Base-by-base conservation (phyloP, 2,329 filamentous ascomycete species). In the Colletotrichum simmondsii region DNA sequence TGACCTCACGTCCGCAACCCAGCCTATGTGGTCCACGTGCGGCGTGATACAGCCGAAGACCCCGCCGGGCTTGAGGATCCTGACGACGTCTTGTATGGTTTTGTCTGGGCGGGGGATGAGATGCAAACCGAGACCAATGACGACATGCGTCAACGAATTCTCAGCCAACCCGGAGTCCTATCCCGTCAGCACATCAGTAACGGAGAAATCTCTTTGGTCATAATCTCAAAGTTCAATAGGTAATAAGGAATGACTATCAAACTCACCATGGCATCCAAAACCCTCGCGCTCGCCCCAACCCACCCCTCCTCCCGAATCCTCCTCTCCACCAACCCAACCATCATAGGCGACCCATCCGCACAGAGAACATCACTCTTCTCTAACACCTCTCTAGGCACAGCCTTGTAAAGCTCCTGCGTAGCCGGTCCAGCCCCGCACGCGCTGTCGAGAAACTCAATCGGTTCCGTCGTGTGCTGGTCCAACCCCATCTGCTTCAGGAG, bases 391-490 rank as follows among this genome's bases (percentile, higher is more conserved):
- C 37, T 6, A 0, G 37, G 2, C 37, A 42, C 37, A 19, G 3
- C 37, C 12, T 42, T 42, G 68, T 88, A 84, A 16, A 90, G 75
- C 30, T 85, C 78, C 10, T 85, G 83, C 1, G 85, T 85, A 14
- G 89, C 80, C 19, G 88, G 81, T 0, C 88, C 89, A 4, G 83
- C 82, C 0, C 89, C 89, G 68, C 88, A 90, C 7, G 86, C 88
- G 74, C 85, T 85, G 71, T 91, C 89, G 12, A 91, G 77, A 28
- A 90, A 75, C 3, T 63, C 60, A 60, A 87, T 79, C 0, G 85
- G 83, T 6, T 73, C 73, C 11, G 64, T 71, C 2, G 65, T 65
- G 11, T 65, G n/a, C 42, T 46, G 37, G 11, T 37, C 65, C 5
- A 82, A 71, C 0, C 75, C 76, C 77, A 82, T 78, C 37, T 79